phyloP scores from a whole-genome alignment of 805 yeast species.

The Saccharomyces eubayanus region DNA sequence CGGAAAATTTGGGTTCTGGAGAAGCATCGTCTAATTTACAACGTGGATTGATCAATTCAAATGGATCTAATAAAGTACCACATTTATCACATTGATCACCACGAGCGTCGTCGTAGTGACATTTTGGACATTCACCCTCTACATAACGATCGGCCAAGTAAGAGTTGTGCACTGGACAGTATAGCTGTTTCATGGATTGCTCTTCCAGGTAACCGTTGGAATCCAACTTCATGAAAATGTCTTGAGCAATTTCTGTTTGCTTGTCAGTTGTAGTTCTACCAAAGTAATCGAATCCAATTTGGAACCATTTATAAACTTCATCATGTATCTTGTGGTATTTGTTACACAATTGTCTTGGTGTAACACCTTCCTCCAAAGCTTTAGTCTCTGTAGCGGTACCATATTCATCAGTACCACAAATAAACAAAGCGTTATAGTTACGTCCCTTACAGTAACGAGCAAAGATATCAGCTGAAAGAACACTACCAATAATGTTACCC shows the following conservation, averaged over 20 bases:
- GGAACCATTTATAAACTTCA: constrained; percentile 94
- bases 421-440: constrained; percentile 73
- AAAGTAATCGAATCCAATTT: constrained; percentile 85
- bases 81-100: constrained; percentile 99
- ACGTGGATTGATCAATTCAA: constrained; percentile 88
- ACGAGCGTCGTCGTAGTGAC: constrained; percentile 92
- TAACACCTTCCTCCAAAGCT: constrained; percentile 85
- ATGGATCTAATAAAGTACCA: constrained; percentile 82
- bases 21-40: constrained; percentile 84
- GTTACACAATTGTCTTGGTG: constrained; percentile 85
- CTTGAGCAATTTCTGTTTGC: constrained; percentile 95
- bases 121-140: constrained; percentile 95
- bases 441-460: constrained; percentile 84
- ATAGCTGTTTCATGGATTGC: constrained; percentile 79
- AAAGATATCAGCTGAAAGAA: constrained; percentile 87
- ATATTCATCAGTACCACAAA: constrained; percentile 98
- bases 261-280: constrained; percentile 91
- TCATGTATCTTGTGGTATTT: constrained; percentile 82
- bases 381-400: constrained; percentile 99
- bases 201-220: constrained; percentile 79
- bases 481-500: constrained; percentile 95
- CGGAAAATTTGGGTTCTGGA: constrained; percentile 74
- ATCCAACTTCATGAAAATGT: constrained; percentile 68
- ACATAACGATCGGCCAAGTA: constrained; percentile 94
- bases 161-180: constrained; percentile 83